Percentiles rank a stretch among this genome's conserved stretches.
Evolutionary conservation across 345 rosid species (phyloP).

Genomic region (Heritiera fomes): DNA sequence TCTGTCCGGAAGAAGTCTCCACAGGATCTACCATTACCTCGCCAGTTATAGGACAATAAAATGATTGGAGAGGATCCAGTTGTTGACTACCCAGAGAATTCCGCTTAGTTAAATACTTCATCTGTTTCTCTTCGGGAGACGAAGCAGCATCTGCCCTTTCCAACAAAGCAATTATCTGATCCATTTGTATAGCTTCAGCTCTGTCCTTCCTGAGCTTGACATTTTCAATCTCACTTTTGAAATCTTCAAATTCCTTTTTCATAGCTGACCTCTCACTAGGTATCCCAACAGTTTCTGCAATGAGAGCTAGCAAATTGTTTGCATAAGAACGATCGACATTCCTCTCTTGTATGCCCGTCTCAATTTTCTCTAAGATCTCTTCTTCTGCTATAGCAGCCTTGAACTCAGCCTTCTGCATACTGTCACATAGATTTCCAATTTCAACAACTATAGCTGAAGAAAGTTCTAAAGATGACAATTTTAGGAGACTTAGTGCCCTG

Average conservation of each 20-base stretch:
- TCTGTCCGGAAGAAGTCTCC: slow-evolving; percentile 78
- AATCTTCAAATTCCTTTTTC: slow-evolving; percentile 59
- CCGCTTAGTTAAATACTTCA: slow-evolving; percentile 51
- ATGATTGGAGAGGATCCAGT: slow-evolving; percentile 65
- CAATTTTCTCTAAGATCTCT: slow-evolving; percentile 60
- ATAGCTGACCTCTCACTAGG: slow-evolving; percentile 47
- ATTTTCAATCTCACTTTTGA: slow-evolving; percentile 65
- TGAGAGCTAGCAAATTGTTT: slow-evolving; percentile 49
- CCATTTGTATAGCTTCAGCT: slow-evolving; percentile 78
- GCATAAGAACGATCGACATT: slow-evolving; percentile 61
- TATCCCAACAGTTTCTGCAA: slow-evolving; percentile 63
- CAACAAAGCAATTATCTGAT: slow-evolving; percentile 67
- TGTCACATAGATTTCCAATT: slow-evolving; percentile 37
- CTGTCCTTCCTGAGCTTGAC: slow-evolving; percentile 54
- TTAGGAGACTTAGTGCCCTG: slow-evolving; percentile 54
- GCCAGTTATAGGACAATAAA: slow-evolving; percentile 65
- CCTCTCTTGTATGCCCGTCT: slow-evolving; percentile 67
- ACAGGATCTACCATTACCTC: slow-evolving; percentile 77
- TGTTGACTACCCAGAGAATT: slow-evolving; percentile 59
- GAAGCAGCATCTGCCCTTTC: slow-evolving; percentile 67
- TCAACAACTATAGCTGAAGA: slow-evolving; percentile 47
- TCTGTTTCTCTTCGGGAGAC: slow-evolving; percentile 59
- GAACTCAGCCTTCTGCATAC: slow-evolving; percentile 58
- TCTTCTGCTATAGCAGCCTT: slow-evolving; percentile 59
- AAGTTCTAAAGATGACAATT: slow-evolving; percentile 55